phyloP scores from a whole-genome alignment of 805 yeast species.

The Candida berthetii region DNA sequence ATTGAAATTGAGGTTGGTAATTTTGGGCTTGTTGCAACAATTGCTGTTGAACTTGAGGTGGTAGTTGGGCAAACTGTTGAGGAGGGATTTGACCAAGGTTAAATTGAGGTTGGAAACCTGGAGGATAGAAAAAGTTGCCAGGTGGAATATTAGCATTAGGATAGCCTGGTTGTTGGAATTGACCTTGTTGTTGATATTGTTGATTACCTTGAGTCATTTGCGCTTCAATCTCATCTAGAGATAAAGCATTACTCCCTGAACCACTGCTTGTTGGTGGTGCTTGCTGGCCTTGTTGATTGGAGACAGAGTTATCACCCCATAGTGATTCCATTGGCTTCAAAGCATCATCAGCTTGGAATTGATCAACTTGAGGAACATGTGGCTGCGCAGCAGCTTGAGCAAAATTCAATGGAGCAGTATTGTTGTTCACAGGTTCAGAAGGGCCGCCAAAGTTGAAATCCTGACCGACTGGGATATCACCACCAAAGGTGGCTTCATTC shows the following conservation, averaged over 20 bases:
- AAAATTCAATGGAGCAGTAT: slow-evolving; percentile 27
- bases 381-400: slow-evolving; percentile 29
- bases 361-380: slow-evolving; percentile 1
- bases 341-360: slow-evolving; percentile 24
- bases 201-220: slow-evolving; percentile 25
- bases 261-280: slow-evolving; percentile 12
- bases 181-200: slow-evolving; percentile 12
- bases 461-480: slow-evolving; percentile 41
- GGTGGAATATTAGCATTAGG: slow-evolving; percentile 12
- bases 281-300: slow-evolving; percentile 3
- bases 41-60: slow-evolving; percentile 24
- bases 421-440: slow-evolving; percentile 13
- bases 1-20: slow-evolving; percentile 9
- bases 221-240: slow-evolving; percentile 84
- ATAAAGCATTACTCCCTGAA: slow-evolving; percentile 39
- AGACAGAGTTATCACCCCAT: slow-evolving; percentile 38
- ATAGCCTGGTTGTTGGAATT: slow-evolving; percentile 22
- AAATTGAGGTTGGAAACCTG: slow-evolving; percentile 19
- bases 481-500: slow-evolving; percentile 78
- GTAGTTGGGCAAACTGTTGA: slow-evolving; percentile 19
- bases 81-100: slow-evolving; percentile 4
- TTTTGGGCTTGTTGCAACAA: slow-evolving; percentile 6
- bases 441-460: slow-evolving; percentile 59
- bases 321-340: slow-evolving; percentile 68
- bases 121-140: slow-evolving; percentile 17